Base-by-base conservation (phyloP, 2,329 filamentous ascomycete genomes). In the Fonsecaea nubica region DNA sequence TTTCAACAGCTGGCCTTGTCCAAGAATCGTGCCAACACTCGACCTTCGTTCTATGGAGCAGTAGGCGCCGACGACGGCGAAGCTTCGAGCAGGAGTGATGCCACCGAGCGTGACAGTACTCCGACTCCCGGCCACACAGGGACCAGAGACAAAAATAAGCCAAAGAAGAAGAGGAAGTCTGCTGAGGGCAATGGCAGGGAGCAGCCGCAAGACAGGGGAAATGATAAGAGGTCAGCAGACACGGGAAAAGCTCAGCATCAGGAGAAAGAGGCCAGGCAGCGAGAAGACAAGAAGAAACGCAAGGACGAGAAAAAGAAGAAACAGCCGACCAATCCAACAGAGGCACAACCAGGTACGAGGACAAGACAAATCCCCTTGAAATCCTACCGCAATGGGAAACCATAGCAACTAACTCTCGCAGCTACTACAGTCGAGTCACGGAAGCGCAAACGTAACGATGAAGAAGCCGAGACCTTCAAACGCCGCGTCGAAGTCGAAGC, bases 1-100 rank as follows among this genome's bases (percentile, higher is more conserved):
- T 57, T 58, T 38, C 63, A 66, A 48, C 65, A 62, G 35, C 21
- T 70, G 77, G 79, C 74, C 71, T 69, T 74, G n/a, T 10, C 60
- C 4, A 63, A 45, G 4, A 62, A 50, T 13, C 32, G 64, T 32
- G 55, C 63, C 25, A 65, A 56, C 35, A 42, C 50, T 9, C 59
- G 21, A 13, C 63, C 56, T 13, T 54, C 59, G 12, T 68, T 66
- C 25, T 53, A 45, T 18, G 60, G 63, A 45, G 54, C 45, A 25
- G 15, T 66, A 4, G 35, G 54, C 12, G 12, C 33, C 21, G 62
- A 58, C n/a, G 54, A 53, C 15, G 45, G 38, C 18, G 48, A 61
- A 35, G 18, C n/a, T 40, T 57, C 33, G 6, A n/a, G 21, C 48
- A 52, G 25, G n/a, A 66, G 35, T 53, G 58, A 54, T 30, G 40